A percentile compares a stretch with the other conserved stretches of the same genome.
These are phyloP conservation scores for Candida odintsovae DNA, from an alignment of 805 yeast genomes.

Conservation along the genomic window DNA sequence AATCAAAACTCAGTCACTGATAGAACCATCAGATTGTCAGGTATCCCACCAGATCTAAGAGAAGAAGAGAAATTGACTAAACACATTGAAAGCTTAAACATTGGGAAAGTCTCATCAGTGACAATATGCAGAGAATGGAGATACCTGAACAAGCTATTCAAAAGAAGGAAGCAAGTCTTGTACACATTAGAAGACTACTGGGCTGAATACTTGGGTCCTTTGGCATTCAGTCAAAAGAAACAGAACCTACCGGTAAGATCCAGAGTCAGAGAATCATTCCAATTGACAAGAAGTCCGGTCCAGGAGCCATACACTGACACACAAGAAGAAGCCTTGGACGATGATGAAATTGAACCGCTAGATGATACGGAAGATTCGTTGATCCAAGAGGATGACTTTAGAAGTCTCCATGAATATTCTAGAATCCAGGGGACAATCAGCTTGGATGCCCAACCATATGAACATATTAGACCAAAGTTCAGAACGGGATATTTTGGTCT, in stretches of 20 bases:
- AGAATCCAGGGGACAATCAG: constrained; percentile 14
- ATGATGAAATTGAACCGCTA: constrained; percentile 12
- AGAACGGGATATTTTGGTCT: constrained; percentile 54
- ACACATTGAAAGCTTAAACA: constrained; percentile 71
- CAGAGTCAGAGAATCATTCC: constrained; percentile 21
- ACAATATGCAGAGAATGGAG: constrained; percentile 86
- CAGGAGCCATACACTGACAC: constrained; percentile 19
- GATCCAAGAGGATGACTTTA: background rate
- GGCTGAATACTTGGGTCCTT: constrained; percentile 29
- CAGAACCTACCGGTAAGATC: constrained; percentile 19
- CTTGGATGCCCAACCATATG: constrained; percentile 14
- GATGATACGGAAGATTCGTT: constrained; percentile 4
- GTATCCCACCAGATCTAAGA: constrained; percentile 78
- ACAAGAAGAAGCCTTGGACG: constrained; percentile 2
- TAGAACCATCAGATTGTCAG: constrained; percentile 80
- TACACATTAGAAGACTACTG: constrained; percentile 54
- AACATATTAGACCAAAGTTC: constrained; percentile 29
- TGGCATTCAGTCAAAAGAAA: constrained; percentile 14
- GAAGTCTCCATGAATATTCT: constrained; percentile 17
- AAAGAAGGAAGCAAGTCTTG: constrained; percentile 47
- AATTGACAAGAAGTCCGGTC: constrained; percentile 17
- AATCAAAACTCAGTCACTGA: constrained; percentile 86
- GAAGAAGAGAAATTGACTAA: constrained; percentile 61
- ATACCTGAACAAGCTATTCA: constrained; percentile 55
- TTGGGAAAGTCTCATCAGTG: constrained; percentile 74